These are phyloP conservation scores for Heracleum sosnowskyi DNA, from an alignment of 129 eudicot species.

Conservation along the genomic window DNA sequence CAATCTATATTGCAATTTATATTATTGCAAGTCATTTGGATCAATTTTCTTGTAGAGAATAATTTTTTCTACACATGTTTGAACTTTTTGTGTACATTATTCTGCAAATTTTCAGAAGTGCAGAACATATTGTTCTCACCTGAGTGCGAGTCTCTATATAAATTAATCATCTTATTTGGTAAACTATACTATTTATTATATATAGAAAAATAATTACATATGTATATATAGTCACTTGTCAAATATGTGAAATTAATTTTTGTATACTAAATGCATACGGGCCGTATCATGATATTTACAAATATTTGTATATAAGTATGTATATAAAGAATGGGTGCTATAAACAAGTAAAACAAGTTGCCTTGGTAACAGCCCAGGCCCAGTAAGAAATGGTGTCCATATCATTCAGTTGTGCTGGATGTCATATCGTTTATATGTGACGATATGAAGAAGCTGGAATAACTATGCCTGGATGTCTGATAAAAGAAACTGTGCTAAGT, in stretches of 20 bases:
- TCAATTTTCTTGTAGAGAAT: background rate
- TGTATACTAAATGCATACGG: background rate
- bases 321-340: background rate
- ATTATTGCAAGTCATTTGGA: background rate
- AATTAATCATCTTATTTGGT: no score
- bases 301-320: background rate
- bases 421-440: no score
- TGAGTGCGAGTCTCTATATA: no score
- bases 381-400: no score
- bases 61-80: background rate
- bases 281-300: background rate
- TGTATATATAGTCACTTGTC: background rate
- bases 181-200: no score
- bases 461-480: background rate
- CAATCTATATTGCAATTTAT: background rate
- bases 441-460: no score
- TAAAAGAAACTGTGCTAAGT: background rate
- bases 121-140: background rate
- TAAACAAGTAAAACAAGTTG: background rate
- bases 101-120: background rate
- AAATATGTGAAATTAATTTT: background rate
- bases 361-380: background rate
- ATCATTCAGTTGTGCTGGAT: no score
- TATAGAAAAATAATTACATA: no score
- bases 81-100: background rate